Base-by-base conservation (phyloP, 2,329 filamentous ascomycete species). In the Colletotrichum agaves region DNA sequence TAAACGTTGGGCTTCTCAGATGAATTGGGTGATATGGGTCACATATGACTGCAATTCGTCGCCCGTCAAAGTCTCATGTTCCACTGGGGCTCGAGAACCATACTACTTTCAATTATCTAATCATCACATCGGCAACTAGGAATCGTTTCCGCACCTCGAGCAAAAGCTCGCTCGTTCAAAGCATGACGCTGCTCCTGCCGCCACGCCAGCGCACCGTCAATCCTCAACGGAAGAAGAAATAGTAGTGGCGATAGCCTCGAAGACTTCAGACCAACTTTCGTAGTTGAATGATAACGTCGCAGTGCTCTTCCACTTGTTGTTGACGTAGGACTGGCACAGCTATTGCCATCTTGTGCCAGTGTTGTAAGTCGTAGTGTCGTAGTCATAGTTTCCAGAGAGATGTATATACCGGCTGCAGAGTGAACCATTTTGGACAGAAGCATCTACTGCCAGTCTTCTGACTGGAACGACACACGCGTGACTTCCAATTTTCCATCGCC, bases 381-480 rank as follows among this genome's bases (percentile, higher is more conserved):
- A 79, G 64, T 79, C 78, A 35, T 78, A 80, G 2, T 76, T 72
- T 0, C 78, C 78, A 0, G 78, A 80, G 4, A 80, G 73, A 37
- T 79, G n/a, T n/a, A 79, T 5, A 79, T 78, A 50, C 77, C 78
- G 2, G 74, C 77, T 5, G 78, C 76, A 0, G 78, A 72, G 23
- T 72, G 73, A 61, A 76, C 79, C 3, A 74, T 23, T 0, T 31
- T 62, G 0, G 74, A 69, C 3, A 80, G 56, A 0, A 72, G 37
- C 7, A 61, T 57, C 39, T 76, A 74, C 2, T 49, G 41, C 4
- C 17, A 15, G 47, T 12, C 15, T 31, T 37, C 39, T 12, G n/a
- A n/a, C 12, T 19, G 11, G 52, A 39, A 59, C 3, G 35, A 19
- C 5, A 19, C 5, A 47, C 8, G 5, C 27, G 33, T 11, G 10